Percentiles rank a stretch among this genome's conserved stretches.
phyloP scores from a whole-genome alignment of 345 rosid species.

The Nephelium lappaceum region DNA sequence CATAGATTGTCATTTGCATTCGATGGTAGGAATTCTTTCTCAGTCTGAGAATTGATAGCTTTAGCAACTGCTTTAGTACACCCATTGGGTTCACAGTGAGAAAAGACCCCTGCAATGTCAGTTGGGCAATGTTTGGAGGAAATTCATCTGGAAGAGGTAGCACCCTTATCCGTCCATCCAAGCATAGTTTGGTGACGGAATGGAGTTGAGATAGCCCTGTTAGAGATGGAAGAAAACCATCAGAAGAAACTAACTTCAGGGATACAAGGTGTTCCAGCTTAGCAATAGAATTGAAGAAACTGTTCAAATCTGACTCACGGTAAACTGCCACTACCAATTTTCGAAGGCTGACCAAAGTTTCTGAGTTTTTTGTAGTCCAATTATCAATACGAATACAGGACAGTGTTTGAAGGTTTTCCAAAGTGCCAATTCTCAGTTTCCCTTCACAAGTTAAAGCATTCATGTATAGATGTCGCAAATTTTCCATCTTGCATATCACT shows the following conservation, averaged over 20 bases:
- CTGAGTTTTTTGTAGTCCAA: background rate
- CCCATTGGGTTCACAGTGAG: slow-evolving; percentile 3
- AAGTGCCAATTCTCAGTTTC: slow-evolving; percentile 23
- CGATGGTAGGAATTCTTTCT: background rate
- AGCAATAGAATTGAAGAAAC: slow-evolving; percentile 15
- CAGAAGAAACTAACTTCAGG: background rate
- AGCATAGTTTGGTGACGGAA: slow-evolving; percentile 25
- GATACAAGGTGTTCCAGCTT: slow-evolving; percentile 22
- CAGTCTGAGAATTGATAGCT: background rate
- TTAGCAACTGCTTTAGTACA: background rate
- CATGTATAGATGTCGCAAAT: slow-evolving; percentile 9
- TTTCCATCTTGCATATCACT: slow-evolving; percentile 21
- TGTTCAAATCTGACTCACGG: background rate
- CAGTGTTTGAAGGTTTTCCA: slow-evolving; percentile 23
- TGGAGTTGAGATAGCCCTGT: background rate
- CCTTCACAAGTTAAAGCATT: slow-evolving; percentile 17
- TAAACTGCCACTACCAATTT: background rate
- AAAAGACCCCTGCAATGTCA: slow-evolving; percentile 5
- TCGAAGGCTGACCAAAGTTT: background rate
- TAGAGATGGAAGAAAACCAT: slow-evolving; percentile 10
- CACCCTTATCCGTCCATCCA: slow-evolving; percentile 3
- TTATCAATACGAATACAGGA: background rate
- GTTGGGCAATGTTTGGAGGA: slow-evolving; percentile 11
- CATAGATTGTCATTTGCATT: background rate
- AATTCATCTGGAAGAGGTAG: background rate